Conservation (phyloP, 495 filamentous ascomycete genomes). For the Xylaria cubensis region DNA sequence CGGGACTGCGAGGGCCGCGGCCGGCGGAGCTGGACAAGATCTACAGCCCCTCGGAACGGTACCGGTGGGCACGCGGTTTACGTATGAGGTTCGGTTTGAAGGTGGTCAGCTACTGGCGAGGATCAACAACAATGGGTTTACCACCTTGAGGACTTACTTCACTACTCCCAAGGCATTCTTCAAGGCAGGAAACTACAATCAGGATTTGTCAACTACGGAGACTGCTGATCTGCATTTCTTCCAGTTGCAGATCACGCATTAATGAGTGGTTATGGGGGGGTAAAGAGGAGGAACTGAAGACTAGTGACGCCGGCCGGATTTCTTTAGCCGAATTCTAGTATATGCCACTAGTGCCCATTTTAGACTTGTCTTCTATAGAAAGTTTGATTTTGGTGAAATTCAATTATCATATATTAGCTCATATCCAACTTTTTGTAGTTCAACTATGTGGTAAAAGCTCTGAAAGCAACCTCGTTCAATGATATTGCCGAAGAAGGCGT, state of each 20-base stretch:
- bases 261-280: not conserved
- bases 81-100: constrained; percentile 46
- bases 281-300: not conserved
- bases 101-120: constrained; percentile 35
- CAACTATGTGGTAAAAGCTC: too few relatives aligned
- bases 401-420: too few relatives aligned
- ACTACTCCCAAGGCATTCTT: constrained; percentile 48
- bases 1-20: constrained; percentile 41
- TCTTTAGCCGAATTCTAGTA: not conserved
- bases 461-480: too few relatives aligned
- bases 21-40: constrained; percentile 36
- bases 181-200: constrained; percentile 54
- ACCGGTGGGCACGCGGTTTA: constrained; percentile 37
- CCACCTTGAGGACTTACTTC: constrained; percentile 41
- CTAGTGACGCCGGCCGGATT: not conserved
- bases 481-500: too few relatives aligned
- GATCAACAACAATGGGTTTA: constrained; percentile 41
- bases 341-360: not conserved
- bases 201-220: constrained; percentile 35
- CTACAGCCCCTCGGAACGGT: constrained; percentile 40
- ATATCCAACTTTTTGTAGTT: too few relatives aligned
- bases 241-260: constrained; percentile 41
- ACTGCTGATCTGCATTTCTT: constrained; percentile 42
- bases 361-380: not conserved
- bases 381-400: too few relatives aligned